These are phyloP conservation scores for Trichophyton simii DNA, from an alignment of 2,329 filamentous ascomycete genomes.

Conservation along the genomic window DNA sequence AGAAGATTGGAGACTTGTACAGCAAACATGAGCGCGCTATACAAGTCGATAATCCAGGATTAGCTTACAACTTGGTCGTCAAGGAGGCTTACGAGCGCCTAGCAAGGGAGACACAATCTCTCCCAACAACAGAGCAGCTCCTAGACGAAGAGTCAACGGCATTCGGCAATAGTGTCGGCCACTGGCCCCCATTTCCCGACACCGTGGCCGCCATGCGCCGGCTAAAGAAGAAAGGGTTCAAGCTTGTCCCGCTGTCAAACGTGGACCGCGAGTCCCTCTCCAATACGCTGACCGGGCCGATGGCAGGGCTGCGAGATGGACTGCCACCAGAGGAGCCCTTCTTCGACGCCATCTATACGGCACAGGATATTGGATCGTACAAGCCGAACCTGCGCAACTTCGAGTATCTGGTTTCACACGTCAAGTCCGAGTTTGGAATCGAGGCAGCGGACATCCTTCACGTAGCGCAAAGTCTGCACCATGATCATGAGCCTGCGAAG, in stretches of 20 bases:
- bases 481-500: constrained; percentile 56
- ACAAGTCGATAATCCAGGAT: constrained; percentile 42
- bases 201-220: constrained; percentile 41
- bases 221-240: constrained; percentile 37
- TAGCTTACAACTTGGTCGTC: constrained; percentile 51
- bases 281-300: constrained; percentile 34
- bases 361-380: constrained; percentile 58
- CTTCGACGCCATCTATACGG: constrained; percentile 58
- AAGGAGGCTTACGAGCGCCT: constrained; percentile 31
- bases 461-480: constrained; percentile 54
- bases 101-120: constrained; percentile 19
- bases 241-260: constrained; percentile 46
- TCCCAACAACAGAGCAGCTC: constrained; percentile 9
- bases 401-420: constrained; percentile 47
- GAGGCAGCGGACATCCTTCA: constrained; percentile 49
- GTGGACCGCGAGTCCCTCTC: constrained; percentile 43
- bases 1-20: constrained; percentile 35
- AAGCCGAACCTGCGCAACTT: constrained; percentile 58
- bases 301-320: constrained; percentile 35
- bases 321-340: constrained; percentile 12
- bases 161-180: constrained; percentile 39
- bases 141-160: constrained; percentile 26
- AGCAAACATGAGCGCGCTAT: constrained; percentile 38
- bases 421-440: constrained; percentile 44
- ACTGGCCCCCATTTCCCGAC: constrained; percentile 47